phyloP scores from a whole-genome alignment of 1,284 basidiomycete genomes.

The Tremellales sp. region DNA sequence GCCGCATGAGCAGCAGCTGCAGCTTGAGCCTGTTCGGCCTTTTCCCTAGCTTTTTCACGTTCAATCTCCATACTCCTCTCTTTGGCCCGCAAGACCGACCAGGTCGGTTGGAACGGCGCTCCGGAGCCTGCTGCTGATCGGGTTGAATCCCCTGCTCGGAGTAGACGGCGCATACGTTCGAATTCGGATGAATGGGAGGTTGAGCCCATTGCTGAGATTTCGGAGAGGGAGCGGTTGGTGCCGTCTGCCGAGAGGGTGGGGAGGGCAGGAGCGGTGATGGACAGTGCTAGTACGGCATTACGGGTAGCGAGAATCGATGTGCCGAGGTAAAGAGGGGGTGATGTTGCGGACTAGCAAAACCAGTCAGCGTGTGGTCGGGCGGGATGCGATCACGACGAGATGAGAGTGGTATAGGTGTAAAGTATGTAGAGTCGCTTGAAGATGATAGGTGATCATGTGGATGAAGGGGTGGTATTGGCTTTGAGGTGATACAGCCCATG shows the following conservation, averaged over 20 bases:
- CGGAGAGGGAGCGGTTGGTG: slow-evolving; percentile 18
- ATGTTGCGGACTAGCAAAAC: slow-evolving; percentile 47
- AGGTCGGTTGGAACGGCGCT: slow-evolving; percentile 37
- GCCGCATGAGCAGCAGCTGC: not conserved
- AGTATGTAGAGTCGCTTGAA: no score
- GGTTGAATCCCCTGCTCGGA: slow-evolving; percentile 26
- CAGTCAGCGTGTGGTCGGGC: not conserved
- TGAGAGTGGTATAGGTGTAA: no score
- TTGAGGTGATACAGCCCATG: not conserved
- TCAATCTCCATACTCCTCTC: slow-evolving; percentile 20
- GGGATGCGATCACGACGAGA: not conserved
- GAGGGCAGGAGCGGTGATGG: slow-evolving; percentile 40
- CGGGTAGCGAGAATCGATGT: slow-evolving; percentile 45
- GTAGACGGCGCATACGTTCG: slow-evolving; percentile 34
- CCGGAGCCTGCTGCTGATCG: no score
- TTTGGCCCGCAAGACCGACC: slow-evolving; percentile 32
- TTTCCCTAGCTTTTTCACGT: slow-evolving; percentile 10
- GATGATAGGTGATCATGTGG: not conserved
- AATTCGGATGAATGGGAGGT: slow-evolving; percentile 22
- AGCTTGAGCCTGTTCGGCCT: not conserved
- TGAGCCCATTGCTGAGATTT: slow-evolving; percentile 3
- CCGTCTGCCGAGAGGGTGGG: slow-evolving; percentile 40
- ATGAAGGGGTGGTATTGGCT: not conserved
- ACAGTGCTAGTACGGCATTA: slow-evolving; percentile 44
- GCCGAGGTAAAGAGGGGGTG: slow-evolving; percentile 47